These are phyloP conservation scores for Cordyceps tenuipes DNA, from an alignment of 2,329 filamentous ascomycete species.

Conservation along the genomic window DNA sequence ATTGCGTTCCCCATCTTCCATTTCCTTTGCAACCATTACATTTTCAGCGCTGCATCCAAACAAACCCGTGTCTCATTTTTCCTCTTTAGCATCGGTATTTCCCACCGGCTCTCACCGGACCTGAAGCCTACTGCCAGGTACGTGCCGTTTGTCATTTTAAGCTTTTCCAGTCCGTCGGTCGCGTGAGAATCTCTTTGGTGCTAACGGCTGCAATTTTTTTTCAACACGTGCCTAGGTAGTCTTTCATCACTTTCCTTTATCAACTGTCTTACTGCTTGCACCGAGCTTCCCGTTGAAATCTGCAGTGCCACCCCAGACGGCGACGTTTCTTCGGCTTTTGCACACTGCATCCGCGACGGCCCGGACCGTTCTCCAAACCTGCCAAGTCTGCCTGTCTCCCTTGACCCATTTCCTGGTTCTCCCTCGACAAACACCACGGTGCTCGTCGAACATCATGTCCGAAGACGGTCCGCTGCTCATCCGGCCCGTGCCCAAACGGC, in stretches of 20 bases:
- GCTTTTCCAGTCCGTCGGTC: neutral
- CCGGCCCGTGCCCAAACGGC: constrained; percentile 62
- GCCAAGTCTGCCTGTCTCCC: neutral
- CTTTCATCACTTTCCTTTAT: neutral
- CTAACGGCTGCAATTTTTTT: neutral
- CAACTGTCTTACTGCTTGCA: neutral
- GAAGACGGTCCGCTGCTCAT: constrained; percentile 45
- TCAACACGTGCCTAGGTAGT: neutral
- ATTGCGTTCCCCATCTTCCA: neutral
- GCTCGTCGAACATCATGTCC: neutral
- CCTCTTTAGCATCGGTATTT: neutral
- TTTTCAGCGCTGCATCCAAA: neutral
- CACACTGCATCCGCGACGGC: neutral
- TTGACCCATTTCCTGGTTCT: too few relatives aligned
- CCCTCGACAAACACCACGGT: neutral
- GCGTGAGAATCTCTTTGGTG: neutral
- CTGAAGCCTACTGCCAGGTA: neutral
- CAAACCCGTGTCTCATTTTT: neutral
- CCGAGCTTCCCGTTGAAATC: neutral
- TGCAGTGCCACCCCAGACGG: neutral
- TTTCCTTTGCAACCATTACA: neutral
- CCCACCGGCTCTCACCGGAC: neutral
- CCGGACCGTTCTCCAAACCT: neutral
- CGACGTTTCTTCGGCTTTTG: neutral
- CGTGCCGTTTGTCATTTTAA: neutral